Base-by-base conservation (phyloP, 768 basidiomycete species). In the Phallus indusiatus region DNA sequence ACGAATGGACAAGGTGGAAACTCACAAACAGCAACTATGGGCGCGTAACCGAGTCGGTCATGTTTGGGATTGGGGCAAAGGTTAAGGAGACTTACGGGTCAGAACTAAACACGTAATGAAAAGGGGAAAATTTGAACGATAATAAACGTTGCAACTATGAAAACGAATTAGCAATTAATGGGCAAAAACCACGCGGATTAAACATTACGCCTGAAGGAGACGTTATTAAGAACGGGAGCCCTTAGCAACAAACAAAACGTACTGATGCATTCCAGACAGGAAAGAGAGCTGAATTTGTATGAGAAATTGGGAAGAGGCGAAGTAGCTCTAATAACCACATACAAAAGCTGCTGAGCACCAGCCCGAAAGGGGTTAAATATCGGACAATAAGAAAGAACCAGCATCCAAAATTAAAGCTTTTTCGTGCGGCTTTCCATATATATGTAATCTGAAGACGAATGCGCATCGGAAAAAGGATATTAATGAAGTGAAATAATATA, bases 11-110 rank as follows among this genome's bases (percentile, higher is more conserved):
- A 21, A 48, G 47, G 2, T 35, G 2, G 33, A 37, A 16, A 22
- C 55, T 46, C 20, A 56, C 55, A 56, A 47, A n/a, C 47, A 11
- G 55, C n/a, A 8, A 56, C 55, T 56, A 11, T n/a, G 18, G 37
- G 17, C 10, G 8, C 3, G 16, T 1, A n/a, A 18, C n/a, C 5
- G 5, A 34, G 34, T 55, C 54, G 18, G 34, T 55, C 54, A 55
- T 18, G 7, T 22, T 35, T 16, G 16, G 7, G 54, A 35, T 36
- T 35, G 34, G 34, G 34, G 47, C 21, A 36, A 56, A 47, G 3
- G 24, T 16, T 4, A 47, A 20, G 37, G 55, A 42, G 37, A 47
- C 37, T 42, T 21, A 18, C 9, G 55, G 24, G 35, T 24, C 16
- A 46, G 18, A 18, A 22, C 12, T 42, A 42, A 5, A 10, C 4